Evolutionary conservation across 305 asterid genomes (phyloP).

Genomic region (Rubia peregrina): DNA sequence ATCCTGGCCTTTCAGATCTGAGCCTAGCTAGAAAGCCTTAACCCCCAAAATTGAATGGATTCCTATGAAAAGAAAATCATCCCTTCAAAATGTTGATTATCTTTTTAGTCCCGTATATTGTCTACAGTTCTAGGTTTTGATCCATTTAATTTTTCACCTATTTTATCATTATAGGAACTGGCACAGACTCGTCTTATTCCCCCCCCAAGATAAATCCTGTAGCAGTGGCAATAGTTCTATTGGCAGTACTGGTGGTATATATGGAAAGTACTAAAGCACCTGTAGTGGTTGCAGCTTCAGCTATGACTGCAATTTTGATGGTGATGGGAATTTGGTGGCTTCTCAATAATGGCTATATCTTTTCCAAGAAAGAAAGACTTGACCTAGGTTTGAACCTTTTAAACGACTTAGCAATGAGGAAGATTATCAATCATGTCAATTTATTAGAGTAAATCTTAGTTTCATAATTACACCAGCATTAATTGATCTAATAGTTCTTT

Average conservation of each 20-base stretch:
- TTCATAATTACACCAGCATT: not conserved
- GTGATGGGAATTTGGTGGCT: conserved; percentile 63
- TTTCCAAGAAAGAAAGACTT: conserved; percentile 65
- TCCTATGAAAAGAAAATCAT: conserved; percentile 5
- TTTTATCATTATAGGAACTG: conserved; percentile 20
- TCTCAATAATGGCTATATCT: conserved; percentile 45
- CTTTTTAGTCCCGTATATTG: conserved; percentile 10
- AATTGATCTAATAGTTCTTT: not conserved
- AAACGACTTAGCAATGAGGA: conserved; percentile 23
- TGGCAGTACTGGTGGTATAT: conserved; percentile 63
- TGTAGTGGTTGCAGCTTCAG: conserved; percentile 69
- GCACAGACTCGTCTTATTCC: conserved; percentile 35
- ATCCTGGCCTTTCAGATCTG: not conserved
- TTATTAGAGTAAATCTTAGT: conserved; percentile 2
- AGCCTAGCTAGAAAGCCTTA: not conserved
- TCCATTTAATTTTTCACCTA: conserved; percentile 16
- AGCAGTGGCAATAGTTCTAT: conserved; percentile 65
- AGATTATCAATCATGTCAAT: conserved; percentile 16
- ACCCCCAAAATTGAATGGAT: not conserved
- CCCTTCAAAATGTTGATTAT: conserved; percentile 7
- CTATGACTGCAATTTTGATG: conserved; percentile 61
- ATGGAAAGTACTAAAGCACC: conserved; percentile 49
- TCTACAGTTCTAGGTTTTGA: conserved; percentile 19
- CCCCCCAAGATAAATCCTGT: conserved; percentile 64
- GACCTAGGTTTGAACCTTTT: conserved; percentile 76